phyloP scores from a whole-genome alignment of 148 eudicot species.

The Rhododendron vialii region DNA sequence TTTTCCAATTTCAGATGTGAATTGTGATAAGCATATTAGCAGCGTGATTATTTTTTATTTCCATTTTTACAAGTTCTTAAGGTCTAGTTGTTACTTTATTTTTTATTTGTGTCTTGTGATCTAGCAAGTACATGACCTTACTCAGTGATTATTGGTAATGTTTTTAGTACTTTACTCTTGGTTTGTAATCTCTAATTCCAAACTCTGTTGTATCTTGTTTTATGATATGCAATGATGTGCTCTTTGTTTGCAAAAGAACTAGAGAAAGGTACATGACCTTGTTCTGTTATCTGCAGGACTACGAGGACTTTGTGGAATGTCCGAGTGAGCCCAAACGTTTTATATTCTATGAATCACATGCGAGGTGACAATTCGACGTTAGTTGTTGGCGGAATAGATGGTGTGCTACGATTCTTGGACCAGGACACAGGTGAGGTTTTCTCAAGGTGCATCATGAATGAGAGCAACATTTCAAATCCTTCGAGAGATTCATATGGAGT shows the following conservation, averaged over 20 bases:
- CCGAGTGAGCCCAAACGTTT: conserved; percentile 52
- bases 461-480: conserved; percentile 17
- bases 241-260: not conserved
- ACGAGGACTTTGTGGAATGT: conserved; percentile 47
- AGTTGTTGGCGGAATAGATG: conserved; percentile 78
- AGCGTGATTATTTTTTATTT: not conserved
- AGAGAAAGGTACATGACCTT: not conserved
- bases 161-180: not conserved
- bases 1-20: not conserved
- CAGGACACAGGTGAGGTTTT: conserved; percentile 57
- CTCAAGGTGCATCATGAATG: conserved; percentile 46
- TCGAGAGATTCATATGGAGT: conserved; percentile 24
- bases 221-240: not conserved
- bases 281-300: conserved; percentile 35
- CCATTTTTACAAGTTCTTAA: not conserved
- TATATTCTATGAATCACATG: conserved; percentile 64
- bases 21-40: not conserved
- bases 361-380: conserved; percentile 48
- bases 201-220: not conserved
- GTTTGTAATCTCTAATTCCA: not conserved
- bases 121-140: not conserved
- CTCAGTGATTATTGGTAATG: not conserved
- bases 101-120: not conserved
- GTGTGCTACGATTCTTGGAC: conserved; percentile 60
- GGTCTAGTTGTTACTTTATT: not conserved